A percentile compares a stretch with the other conserved stretches of the same genome.
Conservation (phyloP, 2,329 filamentous ascomycete species). For the Neofusicoccum parvum region DNA sequence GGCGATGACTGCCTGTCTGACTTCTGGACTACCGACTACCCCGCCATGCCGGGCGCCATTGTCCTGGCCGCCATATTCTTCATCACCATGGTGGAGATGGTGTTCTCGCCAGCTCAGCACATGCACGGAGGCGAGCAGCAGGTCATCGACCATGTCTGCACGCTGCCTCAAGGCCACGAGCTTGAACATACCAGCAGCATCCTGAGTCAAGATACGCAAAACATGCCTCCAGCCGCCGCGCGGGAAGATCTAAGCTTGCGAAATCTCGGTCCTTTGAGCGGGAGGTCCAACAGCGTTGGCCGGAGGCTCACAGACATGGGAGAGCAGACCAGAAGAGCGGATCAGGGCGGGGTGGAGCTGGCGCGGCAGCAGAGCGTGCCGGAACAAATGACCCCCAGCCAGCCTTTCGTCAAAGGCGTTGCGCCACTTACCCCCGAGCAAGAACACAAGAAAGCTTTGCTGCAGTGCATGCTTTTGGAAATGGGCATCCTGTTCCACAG, state of each 20-base stretch:
- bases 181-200: neutral
- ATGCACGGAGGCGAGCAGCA: conserved; percentile 47
- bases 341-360: neutral
- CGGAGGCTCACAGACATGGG: neutral
- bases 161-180: neutral
- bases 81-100: conserved; percentile 85
- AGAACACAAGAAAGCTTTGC: neutral
- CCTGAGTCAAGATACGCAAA: neutral
- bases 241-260: neutral
- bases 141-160: conserved; percentile 58
- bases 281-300: neutral
- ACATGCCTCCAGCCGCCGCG: neutral
- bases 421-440: conserved; percentile 52
- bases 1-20: conserved; percentile 40
- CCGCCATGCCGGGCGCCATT: conserved; percentile 42
- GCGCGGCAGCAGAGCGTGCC: conserved; percentile 23
- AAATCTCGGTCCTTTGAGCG: conserved; percentile 17
- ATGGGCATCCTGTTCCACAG: conserved; percentile 79
- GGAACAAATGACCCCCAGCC: neutral
- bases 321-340: neutral
- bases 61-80: conserved; percentile 49
- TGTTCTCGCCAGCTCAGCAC: conserved; percentile 66
- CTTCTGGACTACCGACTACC: conserved; percentile 42
- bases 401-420: conserved; percentile 26
- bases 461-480: conserved; percentile 72